Base-by-base conservation (phyloP, 305 asterid species). In the Fraxinus nigra region DNA sequence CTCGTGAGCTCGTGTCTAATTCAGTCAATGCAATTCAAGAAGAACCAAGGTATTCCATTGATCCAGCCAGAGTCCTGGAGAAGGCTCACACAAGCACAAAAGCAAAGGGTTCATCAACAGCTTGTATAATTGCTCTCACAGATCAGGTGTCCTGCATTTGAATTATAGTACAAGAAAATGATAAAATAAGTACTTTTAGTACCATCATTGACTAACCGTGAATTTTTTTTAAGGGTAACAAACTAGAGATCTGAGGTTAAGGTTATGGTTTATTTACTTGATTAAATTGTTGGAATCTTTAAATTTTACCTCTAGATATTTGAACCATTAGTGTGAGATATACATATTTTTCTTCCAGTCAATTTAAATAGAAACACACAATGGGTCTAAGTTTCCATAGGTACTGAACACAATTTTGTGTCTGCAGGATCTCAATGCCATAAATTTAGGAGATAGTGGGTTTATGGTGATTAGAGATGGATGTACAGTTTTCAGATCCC, bases 361-460 rank as follows among this genome's bases (percentile, higher is more conserved):
- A 33, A 26, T 26, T 26, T 26, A 26, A 26, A 26, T 26, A 26
- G 28, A 26, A 26, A 26, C 28, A 26, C 28, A 26, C 28, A 26
- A 26, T 26, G 28, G 28, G 28, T 26, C 28, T 26, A 26, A 28
- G 26, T 30, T 76, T 40, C 6, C 61, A 26, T 26, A 26, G 28
- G 28, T 26, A 26, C 28, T 26, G 28, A 26, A 26, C 28, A 26
- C 28, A 26, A 26, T 26, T 26, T 26, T 1, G 28, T 26, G 28
- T 48, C 67, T 87, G 85, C 83, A 95, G 99, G 97, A 97, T 80
- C 94, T 96, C 81, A 91, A 92, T 83, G 99, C 98, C 80, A 85
- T 94, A 77, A 96, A 96, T 89, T 85, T 96, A 75, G 99, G 99
- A 78, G 98, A 96, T 80, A 96, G 99, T 84, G 99, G 99, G 67